phyloP scores from a whole-genome alignment of 2,329 filamentous ascomycete genomes.

The Xylariomycetidae sp. region DNA sequence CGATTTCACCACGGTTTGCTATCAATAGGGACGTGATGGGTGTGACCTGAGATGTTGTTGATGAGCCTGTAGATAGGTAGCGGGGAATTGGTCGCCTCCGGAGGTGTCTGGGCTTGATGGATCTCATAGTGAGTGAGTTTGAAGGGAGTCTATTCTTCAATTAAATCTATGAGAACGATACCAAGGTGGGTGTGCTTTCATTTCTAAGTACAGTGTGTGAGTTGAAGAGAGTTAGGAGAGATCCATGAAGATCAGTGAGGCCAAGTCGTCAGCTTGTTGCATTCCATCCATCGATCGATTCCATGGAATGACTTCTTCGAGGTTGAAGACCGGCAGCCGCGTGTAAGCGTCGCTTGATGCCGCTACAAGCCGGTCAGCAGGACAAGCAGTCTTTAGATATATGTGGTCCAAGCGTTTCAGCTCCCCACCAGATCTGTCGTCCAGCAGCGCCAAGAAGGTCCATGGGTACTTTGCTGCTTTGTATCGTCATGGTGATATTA shows the following conservation, averaged over 20 bases:
- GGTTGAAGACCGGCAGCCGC: too few relatives aligned
- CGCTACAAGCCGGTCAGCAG: constrained; percentile 12
- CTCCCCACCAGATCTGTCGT: constrained; percentile 14
- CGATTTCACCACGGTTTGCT: constrained; percentile 95
- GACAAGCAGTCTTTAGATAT: not conserved
- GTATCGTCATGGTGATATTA: not conserved
- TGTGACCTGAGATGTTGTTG: constrained; percentile 32
- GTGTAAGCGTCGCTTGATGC: constrained; percentile 13
- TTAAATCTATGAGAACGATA: constrained; percentile 3
- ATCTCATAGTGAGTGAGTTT: constrained; percentile 42
- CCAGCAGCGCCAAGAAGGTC: too few relatives aligned
- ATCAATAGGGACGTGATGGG: constrained; percentile 80
- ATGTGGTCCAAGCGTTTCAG: constrained; percentile 9
- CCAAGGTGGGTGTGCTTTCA: too few relatives aligned
- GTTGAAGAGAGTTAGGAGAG: constrained; percentile 1
- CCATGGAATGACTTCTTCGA: too few relatives aligned
- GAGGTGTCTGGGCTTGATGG: constrained; percentile 47
- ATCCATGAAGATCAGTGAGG: constrained; percentile 8
- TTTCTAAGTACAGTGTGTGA: constrained; percentile 2
- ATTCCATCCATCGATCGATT: too few relatives aligned
- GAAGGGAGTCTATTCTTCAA: constrained; percentile 1
- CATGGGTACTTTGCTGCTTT: not conserved
- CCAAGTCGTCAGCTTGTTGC: too few relatives aligned
- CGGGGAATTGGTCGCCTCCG: constrained; percentile 41
- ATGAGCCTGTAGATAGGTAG: constrained; percentile 28